These are phyloP conservation scores for Cucurbita ficifolia DNA, from an alignment of 306 rosid species.

Conservation along the genomic window DNA sequence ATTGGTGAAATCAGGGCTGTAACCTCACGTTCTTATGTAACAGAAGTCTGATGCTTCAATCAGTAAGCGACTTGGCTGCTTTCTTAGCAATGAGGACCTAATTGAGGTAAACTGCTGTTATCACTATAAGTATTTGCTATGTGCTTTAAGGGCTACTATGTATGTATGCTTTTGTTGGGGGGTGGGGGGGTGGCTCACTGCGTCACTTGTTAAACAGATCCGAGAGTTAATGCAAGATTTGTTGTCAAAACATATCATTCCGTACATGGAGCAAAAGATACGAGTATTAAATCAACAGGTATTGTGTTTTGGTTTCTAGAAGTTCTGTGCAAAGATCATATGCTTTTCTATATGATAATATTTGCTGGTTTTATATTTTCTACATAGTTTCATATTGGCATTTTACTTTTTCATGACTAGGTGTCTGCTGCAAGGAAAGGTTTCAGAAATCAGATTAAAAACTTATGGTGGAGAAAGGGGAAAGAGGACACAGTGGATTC, in stretches of 20 bases:
- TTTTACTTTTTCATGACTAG: slow-evolving; percentile 26
- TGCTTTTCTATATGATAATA: slow-evolving; percentile 1
- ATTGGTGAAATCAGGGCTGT: slow-evolving; percentile 20
- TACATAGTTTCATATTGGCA: slow-evolving; percentile 1
- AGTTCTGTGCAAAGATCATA: slow-evolving; percentile 2
- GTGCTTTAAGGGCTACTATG: slow-evolving; percentile 1
- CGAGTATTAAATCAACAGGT: slow-evolving; percentile 93
- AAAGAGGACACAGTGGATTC: slow-evolving; percentile 76
- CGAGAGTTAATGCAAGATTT: slow-evolving; percentile 79
- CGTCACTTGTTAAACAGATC: slow-evolving; percentile 34
- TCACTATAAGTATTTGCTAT: slow-evolving; percentile 6
- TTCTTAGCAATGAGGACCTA: slow-evolving; percentile 57
- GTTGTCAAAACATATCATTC: slow-evolving; percentile 76
- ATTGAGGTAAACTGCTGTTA: slow-evolving; percentile 37
- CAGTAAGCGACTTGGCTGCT: slow-evolving; percentile 47
- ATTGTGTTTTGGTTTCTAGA: slow-evolving; percentile 1
- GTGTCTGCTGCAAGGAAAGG: slow-evolving; percentile 93
- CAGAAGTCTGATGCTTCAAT: slow-evolving; percentile 51
- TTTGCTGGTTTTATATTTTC: not conserved
- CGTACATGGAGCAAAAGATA: slow-evolving; percentile 86
- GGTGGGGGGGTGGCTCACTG: slow-evolving; percentile 8
- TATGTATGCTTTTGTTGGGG: not conserved
- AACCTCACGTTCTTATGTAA: slow-evolving; percentile 23
- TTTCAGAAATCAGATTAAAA: slow-evolving; percentile 83
- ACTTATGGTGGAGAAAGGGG: slow-evolving; percentile 99